Evolutionary conservation across 495 filamentous ascomycete species (phyloP).

Genomic region (Trichoderma reesei): DNA sequence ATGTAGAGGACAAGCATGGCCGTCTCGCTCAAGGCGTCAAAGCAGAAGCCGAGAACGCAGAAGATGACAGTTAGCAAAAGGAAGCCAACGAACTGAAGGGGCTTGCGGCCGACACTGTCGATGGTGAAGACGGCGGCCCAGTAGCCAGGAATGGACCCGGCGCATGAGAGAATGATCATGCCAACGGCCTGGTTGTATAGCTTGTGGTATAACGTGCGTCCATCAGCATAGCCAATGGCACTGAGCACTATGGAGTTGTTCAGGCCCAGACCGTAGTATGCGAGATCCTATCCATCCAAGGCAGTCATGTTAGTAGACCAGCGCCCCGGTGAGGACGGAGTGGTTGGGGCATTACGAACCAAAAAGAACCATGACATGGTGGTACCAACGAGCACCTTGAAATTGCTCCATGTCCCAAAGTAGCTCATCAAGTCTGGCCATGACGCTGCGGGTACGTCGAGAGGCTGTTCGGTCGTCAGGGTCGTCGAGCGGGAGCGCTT

Average conservation of each 20-base stretch:
- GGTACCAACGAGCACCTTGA: constrained; percentile 66
- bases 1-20: constrained; percentile 55
- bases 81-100: constrained; percentile 62
- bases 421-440: constrained; percentile 55
- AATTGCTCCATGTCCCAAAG: constrained; percentile 61
- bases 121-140: constrained; percentile 63
- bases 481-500: neutral
- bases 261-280: constrained; percentile 72
- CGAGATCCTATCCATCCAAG: constrained; percentile 30
- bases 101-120: constrained; percentile 61
- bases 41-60: constrained; percentile 52
- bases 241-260: constrained; percentile 63
- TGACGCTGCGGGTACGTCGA: constrained; percentile 53
- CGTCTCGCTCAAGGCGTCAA: constrained; percentile 32
- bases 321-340: neutral
- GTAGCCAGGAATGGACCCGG: constrained; percentile 71
- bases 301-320: neutral
- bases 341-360: constrained; percentile 36
- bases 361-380: constrained; percentile 75
- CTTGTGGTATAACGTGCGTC: constrained; percentile 52
- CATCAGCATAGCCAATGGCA: constrained; percentile 53
- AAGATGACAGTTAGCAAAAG: constrained; percentile 55
- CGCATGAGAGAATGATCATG: constrained; percentile 65
- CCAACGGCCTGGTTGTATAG: constrained; percentile 64
- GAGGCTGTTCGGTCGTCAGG: constrained; percentile 19